phyloP scores from a whole-genome alignment of 768 basidiomycete species.

The Polyporus arcularius region DNA sequence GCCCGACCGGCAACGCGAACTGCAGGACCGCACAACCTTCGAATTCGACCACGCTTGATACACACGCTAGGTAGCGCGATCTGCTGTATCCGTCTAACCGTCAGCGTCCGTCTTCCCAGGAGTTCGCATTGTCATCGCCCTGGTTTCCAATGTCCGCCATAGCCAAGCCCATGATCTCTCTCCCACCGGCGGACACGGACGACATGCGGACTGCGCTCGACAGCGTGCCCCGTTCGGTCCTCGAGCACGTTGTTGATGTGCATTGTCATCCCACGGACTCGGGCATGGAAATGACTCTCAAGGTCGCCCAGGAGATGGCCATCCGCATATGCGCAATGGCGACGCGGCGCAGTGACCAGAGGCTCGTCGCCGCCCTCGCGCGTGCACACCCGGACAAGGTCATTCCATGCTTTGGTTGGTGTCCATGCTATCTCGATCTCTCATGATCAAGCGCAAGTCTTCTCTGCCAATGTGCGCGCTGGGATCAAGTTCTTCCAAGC shows the following conservation, averaged over 20 bases:
- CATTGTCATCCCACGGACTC: constrained; percentile 95
- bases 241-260: constrained; percentile 77
- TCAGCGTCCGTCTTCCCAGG: no score
- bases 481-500: neutral
- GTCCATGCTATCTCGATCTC: neutral
- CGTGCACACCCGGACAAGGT: constrained; percentile 61
- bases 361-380: constrained; percentile 67
- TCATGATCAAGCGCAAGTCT: neutral
- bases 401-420: constrained; percentile 84
- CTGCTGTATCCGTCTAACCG: no score
- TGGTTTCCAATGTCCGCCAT: neutral
- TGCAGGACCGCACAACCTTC: no score
- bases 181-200: neutral
- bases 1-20: no score
- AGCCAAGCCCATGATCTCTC: no score
- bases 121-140: no score
- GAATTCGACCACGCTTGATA: no score
- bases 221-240: constrained; percentile 36
- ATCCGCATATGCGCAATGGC: constrained; percentile 88
- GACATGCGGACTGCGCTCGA: constrained; percentile 10
- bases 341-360: constrained; percentile 65
- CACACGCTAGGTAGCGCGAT: no score
- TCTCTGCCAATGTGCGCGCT: no score
- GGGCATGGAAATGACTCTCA: constrained; percentile 52
- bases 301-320: constrained; percentile 16